Base-by-base conservation (phyloP, 1,284 basidiomycete genomes). In the Kalmanozyma brasiliensis region DNA sequence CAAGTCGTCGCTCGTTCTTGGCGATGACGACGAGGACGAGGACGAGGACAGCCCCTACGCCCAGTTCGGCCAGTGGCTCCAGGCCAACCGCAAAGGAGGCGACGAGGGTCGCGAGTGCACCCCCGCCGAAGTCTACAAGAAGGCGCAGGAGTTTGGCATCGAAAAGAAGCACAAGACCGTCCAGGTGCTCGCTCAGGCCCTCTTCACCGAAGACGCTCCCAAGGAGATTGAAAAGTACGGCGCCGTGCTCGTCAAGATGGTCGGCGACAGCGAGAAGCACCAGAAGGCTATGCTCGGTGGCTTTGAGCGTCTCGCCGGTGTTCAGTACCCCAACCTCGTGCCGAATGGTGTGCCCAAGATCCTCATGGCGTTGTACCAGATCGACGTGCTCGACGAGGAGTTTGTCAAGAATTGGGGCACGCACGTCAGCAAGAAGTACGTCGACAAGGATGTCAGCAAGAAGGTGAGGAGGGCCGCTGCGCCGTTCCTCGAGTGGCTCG, bases 131-230 rank as follows among this genome's bases (percentile, higher is more conserved):
- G 87, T 97, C 56, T 91, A 88, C 85, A 91, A 92, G 84, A 93
- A 94, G 85, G 91, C 91, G 4, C 91, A 95, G 81, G 94, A 96
- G 63, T 83, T 94, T 34, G 92, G 91, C 30, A 91, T 98, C 72
- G 92, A 92, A 79, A 94, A 93, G 86, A 98, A 98, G 85, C 93
- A 98, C 87, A 95, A 92, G 87, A 87, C 90, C 1, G 85, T 96
- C 29, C 87, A 92, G 64, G 89, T 94, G 52, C 85, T 99, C 46
- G 90, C 90, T 26, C 90, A 95, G 80, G 87, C 88, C n/a, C 85
- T 98, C 43, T 97, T 98, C 84, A 90, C 90, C 24, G 87, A 88
- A 49, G 85, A 92, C 42, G 88, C 93, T 16, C 84, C 90, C 79
- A 76, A 85, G 35, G 92, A 98, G 84, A 87, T 98, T 45, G 83